Base-by-base conservation (phyloP, 2,329 filamentous ascomycete genomes). In the Botrytis paeoniae region DNA sequence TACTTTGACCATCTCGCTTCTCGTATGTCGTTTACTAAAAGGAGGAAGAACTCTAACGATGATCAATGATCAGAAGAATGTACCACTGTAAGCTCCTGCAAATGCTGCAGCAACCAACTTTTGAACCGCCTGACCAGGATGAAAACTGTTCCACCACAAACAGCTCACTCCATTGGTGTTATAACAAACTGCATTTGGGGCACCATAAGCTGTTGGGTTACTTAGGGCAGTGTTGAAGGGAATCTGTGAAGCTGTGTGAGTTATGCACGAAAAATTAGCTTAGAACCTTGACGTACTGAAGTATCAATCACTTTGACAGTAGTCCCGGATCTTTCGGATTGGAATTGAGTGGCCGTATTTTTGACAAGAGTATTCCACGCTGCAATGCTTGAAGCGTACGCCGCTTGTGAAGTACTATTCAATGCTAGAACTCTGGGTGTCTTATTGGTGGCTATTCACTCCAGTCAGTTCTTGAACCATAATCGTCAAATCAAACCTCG, bases 141-240 rank as follows among this genome's bases (percentile, higher is more conserved):
- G 73, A n/a, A 73, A 73, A 41, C 63, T 71, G 51, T 75, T 74
- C 25, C 57, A 74, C 74, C 74, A 75, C 35, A 75, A 64, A 61
- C 74, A 75, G 20, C 73, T 74, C 12, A 72, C 54, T 1, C 74
- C 74, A 37, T 75, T 70, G 7, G 60, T 45, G 18, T 74, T 73
- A 25, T 69, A 69, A 43, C 74, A 75, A 29, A 68, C 63, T 7
- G 69, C 45, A 64, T 74, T 61, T 3, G 73, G 70, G 0, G 73
- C 39, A 10, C 70, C 73, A 54, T 74, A 75, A 4, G 73, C 61
- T 18, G 66, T 64, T 41, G 74, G 74, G 37, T 75, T 69, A 20
- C 65, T 54, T 9, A 75, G 20, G n/a, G 70, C 70, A 9, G n/a
- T 59, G 35, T 65, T n/a, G 12, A 71, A 71, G 10, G 70, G 70